Conservation (phyloP, 2,329 filamentous ascomycete species). For the Ceratocystis harringtonii region DNA sequence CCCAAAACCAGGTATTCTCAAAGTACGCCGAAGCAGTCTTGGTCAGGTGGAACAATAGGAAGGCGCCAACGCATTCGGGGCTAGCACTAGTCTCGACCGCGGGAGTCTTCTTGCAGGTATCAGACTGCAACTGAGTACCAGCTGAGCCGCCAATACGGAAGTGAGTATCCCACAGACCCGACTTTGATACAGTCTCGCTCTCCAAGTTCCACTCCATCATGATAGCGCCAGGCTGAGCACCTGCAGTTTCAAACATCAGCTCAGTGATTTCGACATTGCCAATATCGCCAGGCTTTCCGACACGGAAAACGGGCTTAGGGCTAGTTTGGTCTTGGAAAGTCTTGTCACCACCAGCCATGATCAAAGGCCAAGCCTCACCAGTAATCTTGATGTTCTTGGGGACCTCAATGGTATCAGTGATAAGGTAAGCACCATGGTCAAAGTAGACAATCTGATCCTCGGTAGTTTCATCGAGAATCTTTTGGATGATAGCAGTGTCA, state of each 20-base stretch:
- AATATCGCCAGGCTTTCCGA: slow-evolving; percentile 61
- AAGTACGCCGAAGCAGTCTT: slow-evolving; percentile 54
- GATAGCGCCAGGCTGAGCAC: slow-evolving; percentile 72
- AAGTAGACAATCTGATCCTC: slow-evolving; percentile 56
- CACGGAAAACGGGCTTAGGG: slow-evolving; percentile 70
- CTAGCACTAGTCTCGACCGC: slow-evolving; percentile 45
- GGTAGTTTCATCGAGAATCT: slow-evolving; percentile 52
- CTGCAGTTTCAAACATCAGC: slow-evolving; percentile 69
- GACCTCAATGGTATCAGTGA: slow-evolving; percentile 54
- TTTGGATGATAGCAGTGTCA: slow-evolving; percentile 74
- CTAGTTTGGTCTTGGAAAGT: slow-evolving; percentile 60
- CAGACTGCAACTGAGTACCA: slow-evolving; percentile 67
- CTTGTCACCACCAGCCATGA: slow-evolving; percentile 61
- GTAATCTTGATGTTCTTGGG: slow-evolving; percentile 74
- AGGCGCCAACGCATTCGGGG: slow-evolving; percentile 56
- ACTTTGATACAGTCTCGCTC: slow-evolving; percentile 48
- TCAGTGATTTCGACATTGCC: slow-evolving; percentile 80
- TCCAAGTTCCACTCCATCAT: slow-evolving; percentile 84
- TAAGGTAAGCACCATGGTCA: slow-evolving; percentile 57
- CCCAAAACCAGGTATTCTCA: slow-evolving; percentile 86
- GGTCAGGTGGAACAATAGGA: slow-evolving; percentile 53
- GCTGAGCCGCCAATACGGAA: slow-evolving; percentile 78
- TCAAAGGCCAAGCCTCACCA: slow-evolving; percentile 80
- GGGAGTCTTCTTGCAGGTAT: slow-evolving; percentile 66
- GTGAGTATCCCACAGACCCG: slow-evolving; percentile 91